Conservation (phyloP, 2,329 filamentous ascomycete genomes). For the Fusarium humuli region DNA sequence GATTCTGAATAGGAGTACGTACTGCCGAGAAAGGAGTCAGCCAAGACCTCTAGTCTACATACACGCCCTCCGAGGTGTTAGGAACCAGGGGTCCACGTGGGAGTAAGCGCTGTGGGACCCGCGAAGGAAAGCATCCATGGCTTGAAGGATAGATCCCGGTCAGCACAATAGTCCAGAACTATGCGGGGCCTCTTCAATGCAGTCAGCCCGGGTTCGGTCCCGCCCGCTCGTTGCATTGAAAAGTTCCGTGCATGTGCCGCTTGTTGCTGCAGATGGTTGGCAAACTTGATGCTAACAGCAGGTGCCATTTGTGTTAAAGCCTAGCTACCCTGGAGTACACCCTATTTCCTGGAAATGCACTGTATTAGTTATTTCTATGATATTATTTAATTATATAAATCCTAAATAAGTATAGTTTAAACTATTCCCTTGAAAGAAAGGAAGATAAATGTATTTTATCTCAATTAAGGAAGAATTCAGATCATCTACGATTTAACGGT, state of each 20-base stretch:
- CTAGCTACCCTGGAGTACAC: too few relatives aligned
- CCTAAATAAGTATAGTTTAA: too few relatives aligned
- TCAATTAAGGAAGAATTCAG: too few relatives aligned
- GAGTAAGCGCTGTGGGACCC: constrained; percentile 1
- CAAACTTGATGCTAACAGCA: constrained; percentile 1
- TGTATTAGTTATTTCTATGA: too few relatives aligned
- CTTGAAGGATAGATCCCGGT: constrained; percentile 9
- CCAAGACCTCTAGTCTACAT: not conserved
- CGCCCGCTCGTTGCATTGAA: not conserved
- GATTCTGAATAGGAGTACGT: constrained; percentile 11
- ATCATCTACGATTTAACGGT: too few relatives aligned
- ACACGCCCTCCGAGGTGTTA: constrained; percentile 2
- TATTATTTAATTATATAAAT: too few relatives aligned
- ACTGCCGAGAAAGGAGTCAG: constrained; percentile 5
- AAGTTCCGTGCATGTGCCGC: constrained; percentile 7
- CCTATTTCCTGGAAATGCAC: too few relatives aligned
- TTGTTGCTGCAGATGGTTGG: not conserved
- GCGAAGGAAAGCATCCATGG: not conserved
- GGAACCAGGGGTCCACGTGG: constrained; percentile 1
- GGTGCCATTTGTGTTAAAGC: not conserved
- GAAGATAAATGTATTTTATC: too few relatives aligned
- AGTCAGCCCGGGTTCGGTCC: constrained; percentile 7
- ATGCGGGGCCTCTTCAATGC: not conserved
- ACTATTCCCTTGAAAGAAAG: too few relatives aligned
- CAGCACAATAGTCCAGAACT: constrained; percentile 4